Conservation (phyloP, 352 stramenopile genomes). For the Globisporangium megalacanthum region DNA sequence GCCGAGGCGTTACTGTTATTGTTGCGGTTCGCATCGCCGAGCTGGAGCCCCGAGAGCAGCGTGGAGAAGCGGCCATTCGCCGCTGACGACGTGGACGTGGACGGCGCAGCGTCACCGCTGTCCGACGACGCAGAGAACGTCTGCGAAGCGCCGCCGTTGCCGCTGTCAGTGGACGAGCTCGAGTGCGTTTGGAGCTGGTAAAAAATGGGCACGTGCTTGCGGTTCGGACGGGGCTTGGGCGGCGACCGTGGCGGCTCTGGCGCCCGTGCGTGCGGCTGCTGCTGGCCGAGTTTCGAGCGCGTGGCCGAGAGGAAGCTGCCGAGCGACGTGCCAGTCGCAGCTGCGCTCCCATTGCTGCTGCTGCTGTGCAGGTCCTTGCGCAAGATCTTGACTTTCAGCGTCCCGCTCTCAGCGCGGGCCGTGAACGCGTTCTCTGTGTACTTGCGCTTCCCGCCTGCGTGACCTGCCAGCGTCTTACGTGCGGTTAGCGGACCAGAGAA, state of each 20-base stretch:
- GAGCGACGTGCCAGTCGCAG: neutral
- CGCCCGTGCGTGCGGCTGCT: neutral
- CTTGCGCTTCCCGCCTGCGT: constrained; percentile 55
- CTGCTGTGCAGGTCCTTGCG: constrained; percentile 31
- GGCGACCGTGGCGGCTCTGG: constrained; percentile 27
- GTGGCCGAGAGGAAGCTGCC: constrained; percentile 7
- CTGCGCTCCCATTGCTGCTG: neutral
- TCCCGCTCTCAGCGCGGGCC: constrained; percentile 66
- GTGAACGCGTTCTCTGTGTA: constrained; percentile 73
- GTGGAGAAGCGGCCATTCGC: constrained; percentile 20
- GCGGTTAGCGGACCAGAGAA: too few relatives aligned
- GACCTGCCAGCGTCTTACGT: too few relatives aligned
- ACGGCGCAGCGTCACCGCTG: constrained; percentile 9
- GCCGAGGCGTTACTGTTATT: neutral
- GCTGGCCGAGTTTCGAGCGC: neutral
- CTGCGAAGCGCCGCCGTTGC: constrained; percentile 12
- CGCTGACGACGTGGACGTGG: constrained; percentile 13
- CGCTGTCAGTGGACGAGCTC: constrained; percentile 33
- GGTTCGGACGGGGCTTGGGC: constrained; percentile 69
- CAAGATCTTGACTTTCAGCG: constrained; percentile 77
- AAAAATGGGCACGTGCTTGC: constrained; percentile 81
- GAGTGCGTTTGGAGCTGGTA: constrained; percentile 37
- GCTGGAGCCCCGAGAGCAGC: constrained; percentile 25
- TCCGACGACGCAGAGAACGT: constrained; percentile 32
- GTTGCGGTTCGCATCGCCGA: constrained; percentile 8